Conservation (phyloP, 495 filamentous ascomycete species). For the Bombardia bombarda region DNA sequence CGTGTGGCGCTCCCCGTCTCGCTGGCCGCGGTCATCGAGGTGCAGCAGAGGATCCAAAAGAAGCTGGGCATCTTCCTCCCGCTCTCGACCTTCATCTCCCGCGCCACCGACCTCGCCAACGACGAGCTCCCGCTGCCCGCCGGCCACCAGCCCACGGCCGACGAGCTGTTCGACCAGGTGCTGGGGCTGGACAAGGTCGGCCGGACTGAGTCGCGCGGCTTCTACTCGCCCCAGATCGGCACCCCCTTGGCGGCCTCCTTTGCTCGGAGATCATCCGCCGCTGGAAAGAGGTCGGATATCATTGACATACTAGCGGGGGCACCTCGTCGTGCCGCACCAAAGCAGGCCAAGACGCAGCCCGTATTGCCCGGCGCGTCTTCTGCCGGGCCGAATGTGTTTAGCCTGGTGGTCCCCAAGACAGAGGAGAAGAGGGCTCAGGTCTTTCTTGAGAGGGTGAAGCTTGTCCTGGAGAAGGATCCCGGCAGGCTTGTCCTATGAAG, state of each 20-base stretch:
- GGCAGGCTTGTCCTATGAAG: constrained; percentile 60
- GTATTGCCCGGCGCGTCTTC: constrained; percentile 25
- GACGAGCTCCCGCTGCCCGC: constrained; percentile 65
- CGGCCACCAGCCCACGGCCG: constrained; percentile 51
- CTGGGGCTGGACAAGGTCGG: constrained; percentile 56
- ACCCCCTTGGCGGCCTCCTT: constrained; percentile 40
- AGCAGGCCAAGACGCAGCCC: constrained; percentile 17
- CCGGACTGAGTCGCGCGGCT: constrained; percentile 38
- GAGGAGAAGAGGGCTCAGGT: constrained; percentile 74
- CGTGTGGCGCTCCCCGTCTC: constrained; percentile 66
- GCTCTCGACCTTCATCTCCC: constrained; percentile 75
- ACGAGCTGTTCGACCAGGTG: constrained; percentile 84
- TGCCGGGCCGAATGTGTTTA: constrained; percentile 67
- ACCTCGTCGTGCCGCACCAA: constrained; percentile 2
- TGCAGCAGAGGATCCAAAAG: constrained; percentile 70
- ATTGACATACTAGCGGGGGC: constrained; percentile 71
- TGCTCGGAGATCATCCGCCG: constrained; percentile 18
- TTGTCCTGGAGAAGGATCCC: constrained; percentile 72
- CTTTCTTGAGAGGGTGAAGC: constrained; percentile 80
- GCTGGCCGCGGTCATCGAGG: constrained; percentile 63
- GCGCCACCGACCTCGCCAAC: constrained; percentile 79
- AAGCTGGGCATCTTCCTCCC: constrained; percentile 72
- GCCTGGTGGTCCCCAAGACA: constrained; percentile 60
- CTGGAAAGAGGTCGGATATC: constrained; percentile 51
- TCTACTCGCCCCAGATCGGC: constrained; percentile 68